Percentiles rank a stretch among this genome's conserved stretches.
These are phyloP conservation scores for Pseudonectria foliicola DNA, from an alignment of 2,329 filamentous ascomycete genomes.

Conservation along the genomic window DNA sequence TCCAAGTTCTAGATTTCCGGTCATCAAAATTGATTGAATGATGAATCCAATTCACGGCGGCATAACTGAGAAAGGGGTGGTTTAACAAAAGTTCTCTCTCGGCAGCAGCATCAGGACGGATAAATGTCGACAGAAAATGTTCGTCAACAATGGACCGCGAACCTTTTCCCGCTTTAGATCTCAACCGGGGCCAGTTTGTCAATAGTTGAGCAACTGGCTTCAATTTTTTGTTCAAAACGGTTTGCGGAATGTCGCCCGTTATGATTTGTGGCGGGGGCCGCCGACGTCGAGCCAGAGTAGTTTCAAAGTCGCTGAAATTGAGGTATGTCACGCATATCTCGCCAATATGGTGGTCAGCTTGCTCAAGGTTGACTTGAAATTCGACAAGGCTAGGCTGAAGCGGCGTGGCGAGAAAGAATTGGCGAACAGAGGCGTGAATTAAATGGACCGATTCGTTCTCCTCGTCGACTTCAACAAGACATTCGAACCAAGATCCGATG, in stretches of 20 bases:
- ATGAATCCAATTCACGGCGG: slow-evolving; percentile 3
- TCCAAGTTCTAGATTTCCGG: neutral
- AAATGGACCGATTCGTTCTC: slow-evolving; percentile 25
- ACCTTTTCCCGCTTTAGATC: no score
- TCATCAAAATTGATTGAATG: slow-evolving; percentile 3
- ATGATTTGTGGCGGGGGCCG: neutral
- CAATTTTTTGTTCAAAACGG: neutral
- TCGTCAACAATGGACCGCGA: no score
- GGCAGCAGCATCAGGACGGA: no score
- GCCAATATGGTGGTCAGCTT: slow-evolving; percentile 24
- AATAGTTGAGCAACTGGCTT: no score
- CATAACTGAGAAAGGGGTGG: slow-evolving; percentile 8
- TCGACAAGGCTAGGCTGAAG: no score
- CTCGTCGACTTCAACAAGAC: slow-evolving; percentile 27
- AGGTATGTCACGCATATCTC: slow-evolving; percentile 34
- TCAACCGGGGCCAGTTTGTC: no score
- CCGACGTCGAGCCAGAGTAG: slow-evolving; percentile 10
- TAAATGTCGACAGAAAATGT: no score
- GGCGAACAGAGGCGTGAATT: slow-evolving; percentile 25
- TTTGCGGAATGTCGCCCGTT: neutral
- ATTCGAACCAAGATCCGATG: slow-evolving; percentile 26
- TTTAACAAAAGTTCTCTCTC: neutral
- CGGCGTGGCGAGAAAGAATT: slow-evolving; percentile 19
- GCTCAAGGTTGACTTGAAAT: slow-evolving; percentile 13
- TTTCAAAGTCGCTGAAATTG: slow-evolving; percentile 32